Conservation (phyloP, 148 eudicot species). For the Chenopodium album region DNA sequence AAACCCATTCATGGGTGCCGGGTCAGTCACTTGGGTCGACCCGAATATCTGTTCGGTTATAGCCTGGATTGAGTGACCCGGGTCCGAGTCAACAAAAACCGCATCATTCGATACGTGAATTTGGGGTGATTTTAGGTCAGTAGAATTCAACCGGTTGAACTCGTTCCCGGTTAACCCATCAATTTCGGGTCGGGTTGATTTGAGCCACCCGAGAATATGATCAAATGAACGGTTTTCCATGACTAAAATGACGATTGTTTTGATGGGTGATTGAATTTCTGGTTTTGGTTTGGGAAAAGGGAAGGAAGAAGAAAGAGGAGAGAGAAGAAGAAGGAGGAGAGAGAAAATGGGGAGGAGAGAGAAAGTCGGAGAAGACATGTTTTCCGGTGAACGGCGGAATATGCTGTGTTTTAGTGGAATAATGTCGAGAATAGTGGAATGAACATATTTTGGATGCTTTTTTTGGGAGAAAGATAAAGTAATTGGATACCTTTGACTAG, state of each 20-base stretch:
- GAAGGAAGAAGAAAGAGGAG: constrained; percentile 34
- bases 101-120: constrained; percentile 61
- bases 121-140: constrained; percentile 56
- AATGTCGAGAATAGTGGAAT: background rate
- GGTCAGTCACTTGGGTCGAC: constrained; percentile 39
- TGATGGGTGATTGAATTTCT: constrained; percentile 62
- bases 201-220: constrained; percentile 88
- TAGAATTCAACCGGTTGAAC: constrained; percentile 57
- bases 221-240: constrained; percentile 99
- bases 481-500: background rate
- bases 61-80: constrained; percentile 96
- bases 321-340: constrained; percentile 23
- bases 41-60: constrained; percentile 91
- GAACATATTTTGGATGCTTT: background rate
- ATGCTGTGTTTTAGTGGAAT: background rate
- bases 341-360: constrained; percentile 28
- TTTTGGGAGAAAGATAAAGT: background rate
- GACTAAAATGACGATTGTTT: constrained; percentile 76
- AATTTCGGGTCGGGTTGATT: constrained; percentile 72
- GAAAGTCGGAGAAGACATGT: constrained; percentile 21
- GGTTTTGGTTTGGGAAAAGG: constrained; percentile 35
- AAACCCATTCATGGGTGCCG: constrained; percentile 96
- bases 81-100: constrained; percentile 72
- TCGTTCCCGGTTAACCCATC: constrained; percentile 83
- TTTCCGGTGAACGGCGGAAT: background rate